Base-by-base conservation (phyloP, 208 protist genomes). In the Trypanosoma grayi region DNA sequence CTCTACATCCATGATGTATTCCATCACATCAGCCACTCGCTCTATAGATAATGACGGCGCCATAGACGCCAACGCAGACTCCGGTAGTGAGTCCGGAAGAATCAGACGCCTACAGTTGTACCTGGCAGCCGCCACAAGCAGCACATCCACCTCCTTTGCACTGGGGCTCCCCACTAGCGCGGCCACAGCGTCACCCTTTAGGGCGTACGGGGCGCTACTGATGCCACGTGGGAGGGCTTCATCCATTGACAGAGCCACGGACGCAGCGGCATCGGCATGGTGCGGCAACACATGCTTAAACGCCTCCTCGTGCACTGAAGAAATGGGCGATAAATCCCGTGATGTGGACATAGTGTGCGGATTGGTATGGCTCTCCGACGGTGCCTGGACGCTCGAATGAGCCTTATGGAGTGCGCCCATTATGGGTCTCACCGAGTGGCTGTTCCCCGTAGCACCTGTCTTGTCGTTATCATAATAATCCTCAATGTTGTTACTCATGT, bases 51-150 rank as follows among this genome's bases (percentile, higher is more conserved):
- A 41, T 34, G 76, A 84, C 11, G 76, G 65, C 5, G 79, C 70
- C 9, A 75, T 34, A 31, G 75, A 66, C 2, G 79, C 48, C 50
- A 90, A 50, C 16, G 47, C 41, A 10, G 43, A 63, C 6, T 45
- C 65, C 2, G 47, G 34, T 30, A 93, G 46, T 0, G 58, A 47
- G 24, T 50, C 31, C 0, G 87, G 84, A 44, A 94, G 68, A 46
- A 94, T 30, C 13, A 94, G 67, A 2, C 58, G 60, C 16, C 60
- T 66, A 59, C 81, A 88, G 44, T 79, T 79, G 55, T 92, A 91
- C 39, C 71, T 62, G 13, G 67, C 66, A 13, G 84, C 76, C 0
- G 87, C 82, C 18, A 87, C 52, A 18, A 94, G 47, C 14, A 87
- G 46, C 40, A 74, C 66, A 70, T 86, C 87, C 6, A 73, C 81